Percentiles rank a stretch among this genome's conserved stretches.
These are phyloP conservation scores for Pichia paraexigua DNA, from an alignment of 805 yeast species.

Conservation along the genomic window DNA sequence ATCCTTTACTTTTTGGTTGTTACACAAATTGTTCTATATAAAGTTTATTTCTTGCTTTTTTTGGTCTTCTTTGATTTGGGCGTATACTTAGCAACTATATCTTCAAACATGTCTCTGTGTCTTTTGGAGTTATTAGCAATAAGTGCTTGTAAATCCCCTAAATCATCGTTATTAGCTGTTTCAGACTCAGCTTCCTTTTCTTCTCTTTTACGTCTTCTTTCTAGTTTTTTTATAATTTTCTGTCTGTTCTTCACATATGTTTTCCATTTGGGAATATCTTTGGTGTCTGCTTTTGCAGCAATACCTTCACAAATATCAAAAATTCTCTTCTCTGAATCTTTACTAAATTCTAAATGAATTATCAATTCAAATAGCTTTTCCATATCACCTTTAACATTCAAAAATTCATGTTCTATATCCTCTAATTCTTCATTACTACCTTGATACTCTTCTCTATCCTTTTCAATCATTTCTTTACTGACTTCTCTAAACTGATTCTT, in stretches of 20 bases:
- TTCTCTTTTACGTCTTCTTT: conserved; percentile 16
- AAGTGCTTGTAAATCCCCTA: background rate
- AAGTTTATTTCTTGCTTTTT: background rate
- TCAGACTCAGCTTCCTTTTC: background rate
- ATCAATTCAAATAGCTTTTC: conserved; percentile 62
- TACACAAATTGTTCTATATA: background rate
- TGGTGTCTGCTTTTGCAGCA: conserved; percentile 24
- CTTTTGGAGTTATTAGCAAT: conserved; percentile 4
- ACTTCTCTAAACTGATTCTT: conserved; percentile 37
- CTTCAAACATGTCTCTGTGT: conserved; percentile 3
- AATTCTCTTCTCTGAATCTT: conserved; percentile 55
- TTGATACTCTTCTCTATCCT: conserved; percentile 60
- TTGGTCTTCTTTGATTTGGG: background rate
- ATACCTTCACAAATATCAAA: conserved; percentile 42
- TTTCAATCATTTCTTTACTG: conserved; percentile 57
- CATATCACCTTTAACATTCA: conserved; percentile 53
- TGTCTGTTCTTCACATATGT: conserved; percentile 43
- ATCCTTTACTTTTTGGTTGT: background rate
- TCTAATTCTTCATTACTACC: conserved; percentile 47
- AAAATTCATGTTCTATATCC: conserved; percentile 56
- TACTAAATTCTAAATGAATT: conserved; percentile 63
- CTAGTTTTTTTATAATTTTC: conserved; percentile 39
- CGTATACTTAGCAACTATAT: conserved; percentile 3
- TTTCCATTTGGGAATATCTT: conserved; percentile 27
- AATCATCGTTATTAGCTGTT: background rate